Evolutionary conservation across 2,329 filamentous ascomycete genomes (phyloP).

Genomic region (Zelopaecilomyces penicillatus): DNA sequence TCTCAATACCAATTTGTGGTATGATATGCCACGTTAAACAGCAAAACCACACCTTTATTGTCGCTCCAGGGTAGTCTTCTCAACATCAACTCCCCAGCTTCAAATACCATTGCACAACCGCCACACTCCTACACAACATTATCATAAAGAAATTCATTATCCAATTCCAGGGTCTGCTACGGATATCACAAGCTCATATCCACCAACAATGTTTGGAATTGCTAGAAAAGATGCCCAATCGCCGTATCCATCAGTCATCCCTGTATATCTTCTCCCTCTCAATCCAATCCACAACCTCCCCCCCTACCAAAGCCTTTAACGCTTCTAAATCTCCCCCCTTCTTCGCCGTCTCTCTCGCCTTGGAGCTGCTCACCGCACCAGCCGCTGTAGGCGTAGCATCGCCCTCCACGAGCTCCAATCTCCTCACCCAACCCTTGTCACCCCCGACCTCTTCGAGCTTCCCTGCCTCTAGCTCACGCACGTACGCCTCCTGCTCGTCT

Average conservation of each 20-base stretch:
- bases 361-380: slow-evolving; percentile 50
- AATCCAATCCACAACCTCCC: slow-evolving; percentile 50
- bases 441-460: slow-evolving; percentile 46
- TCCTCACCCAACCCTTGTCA: slow-evolving; percentile 46
- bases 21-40: too few species aligned
- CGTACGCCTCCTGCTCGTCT: slow-evolving; percentile 39
- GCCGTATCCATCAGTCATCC: slow-evolving; percentile 17
- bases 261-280: slow-evolving; percentile 47
- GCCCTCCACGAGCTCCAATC: slow-evolving; percentile 52
- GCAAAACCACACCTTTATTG: too few species aligned
- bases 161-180: too few species aligned
- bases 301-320: slow-evolving; percentile 47
- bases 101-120: too few species aligned
- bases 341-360: slow-evolving; percentile 50
- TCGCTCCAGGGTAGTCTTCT: too few species aligned
- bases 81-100: too few species aligned
- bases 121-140: too few species aligned
- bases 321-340: slow-evolving; percentile 32
- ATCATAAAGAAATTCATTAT: too few species aligned
- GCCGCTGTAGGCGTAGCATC: slow-evolving; percentile 17
- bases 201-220: too few species aligned
- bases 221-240: background rate
- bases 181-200: too few species aligned
- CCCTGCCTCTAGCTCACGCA: slow-evolving; percentile 39
- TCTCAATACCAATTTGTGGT: too few species aligned